A percentile compares a stretch with the other conserved stretches of the same genome.
phyloP scores from a whole-genome alignment of 2,329 filamentous ascomycete genomes.

The Ciborinia camelliae region DNA sequence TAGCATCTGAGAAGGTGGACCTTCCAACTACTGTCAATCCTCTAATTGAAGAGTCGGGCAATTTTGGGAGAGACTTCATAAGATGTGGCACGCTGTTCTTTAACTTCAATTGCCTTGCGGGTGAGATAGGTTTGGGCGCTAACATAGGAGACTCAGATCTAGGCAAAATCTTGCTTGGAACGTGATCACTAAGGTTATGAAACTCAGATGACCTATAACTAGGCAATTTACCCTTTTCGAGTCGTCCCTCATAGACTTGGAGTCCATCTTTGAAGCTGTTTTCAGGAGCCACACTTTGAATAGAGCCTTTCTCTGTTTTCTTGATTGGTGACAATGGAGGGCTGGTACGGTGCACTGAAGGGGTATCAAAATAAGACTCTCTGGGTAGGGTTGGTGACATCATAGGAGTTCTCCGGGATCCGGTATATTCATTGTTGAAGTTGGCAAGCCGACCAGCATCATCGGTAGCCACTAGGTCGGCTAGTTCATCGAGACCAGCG shows the following conservation, averaged over 20 bases:
- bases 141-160: constrained; percentile 35
- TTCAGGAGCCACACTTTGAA: background rate
- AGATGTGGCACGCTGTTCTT: constrained; percentile 38
- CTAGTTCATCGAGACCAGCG: constrained; percentile 24
- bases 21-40: constrained; percentile 12
- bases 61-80: constrained; percentile 38
- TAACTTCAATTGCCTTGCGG: constrained; percentile 36
- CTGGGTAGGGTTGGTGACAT: constrained; percentile 27
- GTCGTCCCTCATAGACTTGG: constrained; percentile 4
- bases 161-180: constrained; percentile 27
- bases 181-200: constrained; percentile 27
- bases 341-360: constrained; percentile 10
- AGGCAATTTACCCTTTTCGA: constrained; percentile 11
- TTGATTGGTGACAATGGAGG: constrained; percentile 21
- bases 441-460: constrained; percentile 17
- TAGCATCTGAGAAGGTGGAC: background rate
- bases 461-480: constrained; percentile 22
- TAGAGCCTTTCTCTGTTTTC: background rate
- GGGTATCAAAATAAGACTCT: constrained; percentile 15
- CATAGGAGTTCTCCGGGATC: constrained; percentile 23
- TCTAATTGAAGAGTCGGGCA: constrained; percentile 26
- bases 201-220: constrained; percentile 17
- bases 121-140: constrained; percentile 38
- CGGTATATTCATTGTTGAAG: background rate
- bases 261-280: background rate